phyloP scores from a whole-genome alignment of 2,329 filamentous ascomycete species.

The Neonectria magnoliae region DNA sequence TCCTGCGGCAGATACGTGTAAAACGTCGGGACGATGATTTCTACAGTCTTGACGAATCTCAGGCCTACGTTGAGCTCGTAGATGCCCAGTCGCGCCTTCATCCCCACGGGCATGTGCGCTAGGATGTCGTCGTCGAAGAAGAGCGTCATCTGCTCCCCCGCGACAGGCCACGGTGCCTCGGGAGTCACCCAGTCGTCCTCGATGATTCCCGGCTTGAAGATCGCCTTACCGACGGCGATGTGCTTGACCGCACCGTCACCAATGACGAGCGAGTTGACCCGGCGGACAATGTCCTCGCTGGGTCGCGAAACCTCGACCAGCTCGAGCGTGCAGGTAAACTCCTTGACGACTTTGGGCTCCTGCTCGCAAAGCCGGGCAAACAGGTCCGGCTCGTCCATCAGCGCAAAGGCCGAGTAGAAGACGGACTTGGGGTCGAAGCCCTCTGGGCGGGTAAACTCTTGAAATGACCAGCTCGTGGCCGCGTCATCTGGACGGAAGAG shows the following conservation, averaged over 20 bases:
- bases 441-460: conserved; percentile 46
- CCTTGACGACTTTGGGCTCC: conserved; percentile 49
- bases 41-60: conserved; percentile 70
- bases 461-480: conserved; percentile 43
- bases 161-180: conserved; percentile 21
- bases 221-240: conserved; percentile 56
- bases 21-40: conserved; percentile 67
- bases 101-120: conserved; percentile 67
- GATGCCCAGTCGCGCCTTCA: conserved; percentile 68
- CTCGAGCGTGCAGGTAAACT: conserved; percentile 68
- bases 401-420: conserved; percentile 56
- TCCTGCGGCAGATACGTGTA: conserved; percentile 74
- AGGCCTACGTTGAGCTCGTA: conserved; percentile 70
- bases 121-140: conserved; percentile 72
- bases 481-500: conserved; percentile 64
- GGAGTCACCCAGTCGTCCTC: conserved; percentile 59
- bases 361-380: conserved; percentile 42
- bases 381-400: conserved; percentile 48
- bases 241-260: conserved; percentile 46
- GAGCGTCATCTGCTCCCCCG: conserved; percentile 55
- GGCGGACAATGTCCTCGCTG: conserved; percentile 50
- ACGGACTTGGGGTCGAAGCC: conserved; percentile 54
- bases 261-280: conserved; percentile 56
- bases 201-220: conserved; percentile 56
- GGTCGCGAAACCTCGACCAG: conserved; percentile 63